Base-by-base conservation (phyloP, 2,329 filamentous ascomycete species). In the Colletotrichum camelliae region DNA sequence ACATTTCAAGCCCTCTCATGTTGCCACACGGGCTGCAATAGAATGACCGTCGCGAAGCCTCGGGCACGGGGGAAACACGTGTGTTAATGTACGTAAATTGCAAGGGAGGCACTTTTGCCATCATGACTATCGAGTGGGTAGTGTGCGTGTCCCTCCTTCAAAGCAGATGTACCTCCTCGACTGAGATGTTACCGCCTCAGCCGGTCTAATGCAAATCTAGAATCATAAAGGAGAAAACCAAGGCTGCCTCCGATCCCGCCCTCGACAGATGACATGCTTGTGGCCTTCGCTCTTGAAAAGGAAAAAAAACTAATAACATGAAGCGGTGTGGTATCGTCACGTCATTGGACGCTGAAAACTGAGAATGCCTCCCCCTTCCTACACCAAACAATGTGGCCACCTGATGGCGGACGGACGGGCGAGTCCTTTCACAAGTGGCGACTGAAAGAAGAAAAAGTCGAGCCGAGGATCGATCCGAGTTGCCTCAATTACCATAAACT, bases 121-220 rank as follows among this genome's bases (percentile, higher is more conserved):
- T 35, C 13, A 27, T 24, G 15, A 37, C 6, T 37, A 18, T 52
- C n/a, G 18, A 65, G 52, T 55, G 58, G 52, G 64, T 52, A 52
- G 64, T 29, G 48, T 35, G 61, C n/a, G 24, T 35, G 24, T 67
- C 21, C 55, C 37, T 52, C 24, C 29, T 57, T 33, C n/a, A 60
- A 55, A 66, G 35, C 60, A 57, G 31, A 60, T 64, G 29, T 66
- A 35, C 39, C 58, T 55, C 24, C 58, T 29, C 27, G 12, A 13
- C 43, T 57, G 37, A 69, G 29, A 76, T 65, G 24, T 61, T 37
- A 62, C 72, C 48, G 64, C 58, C 58, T 61, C 31, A 37, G 48
- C 37, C 64, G 43, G 64, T 76, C 73, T 74, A 60, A 76, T 74
- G 74, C 70, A 58, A 69, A 69, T 76, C 74, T 76, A 74, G 70